A percentile compares a stretch with the other conserved stretches of the same genome.
Conservation (phyloP, 768 basidiomycete genomes). For the Tylopilus intermedius region DNA sequence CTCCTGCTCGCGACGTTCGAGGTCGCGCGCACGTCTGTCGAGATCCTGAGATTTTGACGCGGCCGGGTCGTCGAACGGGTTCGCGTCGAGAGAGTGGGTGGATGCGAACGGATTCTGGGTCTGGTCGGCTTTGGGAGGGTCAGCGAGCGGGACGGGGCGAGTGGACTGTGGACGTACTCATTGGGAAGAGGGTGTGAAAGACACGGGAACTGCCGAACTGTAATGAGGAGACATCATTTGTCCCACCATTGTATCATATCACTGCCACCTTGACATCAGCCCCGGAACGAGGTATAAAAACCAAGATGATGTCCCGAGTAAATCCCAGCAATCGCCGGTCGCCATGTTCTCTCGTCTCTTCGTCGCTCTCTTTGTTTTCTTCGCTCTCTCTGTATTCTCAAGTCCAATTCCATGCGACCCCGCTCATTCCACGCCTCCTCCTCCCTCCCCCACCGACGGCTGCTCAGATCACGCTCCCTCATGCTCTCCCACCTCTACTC, state of each 20-base stretch:
- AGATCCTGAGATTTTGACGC: slow-evolving; percentile 47
- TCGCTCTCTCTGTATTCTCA: slow-evolving; percentile 29
- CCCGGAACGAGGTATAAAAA: too few relatives aligned
- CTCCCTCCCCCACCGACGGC: neutral
- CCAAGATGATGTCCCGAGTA: neutral
- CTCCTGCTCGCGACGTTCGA: slow-evolving; percentile 75
- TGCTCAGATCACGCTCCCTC: neutral
- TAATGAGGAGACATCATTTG: neutral
- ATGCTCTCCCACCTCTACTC: neutral
- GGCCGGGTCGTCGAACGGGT: slow-evolving; percentile 86
- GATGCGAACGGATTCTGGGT: slow-evolving; percentile 73
- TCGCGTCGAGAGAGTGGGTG: slow-evolving; percentile 76
- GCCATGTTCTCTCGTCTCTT: slow-evolving; percentile 35
- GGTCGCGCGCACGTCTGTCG: slow-evolving; percentile 71
- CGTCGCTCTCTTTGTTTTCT: slow-evolving; percentile 59
- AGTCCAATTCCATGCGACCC: slow-evolving; percentile 8
- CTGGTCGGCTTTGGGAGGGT: slow-evolving; percentile 32
- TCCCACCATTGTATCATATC: neutral
- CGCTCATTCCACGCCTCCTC: neutral
- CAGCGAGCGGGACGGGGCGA: neutral
- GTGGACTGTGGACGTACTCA: slow-evolving; percentile 18
- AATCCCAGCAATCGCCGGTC: slow-evolving; percentile 1
- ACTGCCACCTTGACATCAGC: neutral
- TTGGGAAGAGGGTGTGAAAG: neutral
- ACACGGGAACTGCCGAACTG: slow-evolving; percentile 3